Percentiles rank a stretch among this genome's conserved stretches.
These are phyloP conservation scores for Pleurozium schreberi DNA, from an alignment of 225 moss, liverwort and hornwort species.

Conservation along the genomic window DNA sequence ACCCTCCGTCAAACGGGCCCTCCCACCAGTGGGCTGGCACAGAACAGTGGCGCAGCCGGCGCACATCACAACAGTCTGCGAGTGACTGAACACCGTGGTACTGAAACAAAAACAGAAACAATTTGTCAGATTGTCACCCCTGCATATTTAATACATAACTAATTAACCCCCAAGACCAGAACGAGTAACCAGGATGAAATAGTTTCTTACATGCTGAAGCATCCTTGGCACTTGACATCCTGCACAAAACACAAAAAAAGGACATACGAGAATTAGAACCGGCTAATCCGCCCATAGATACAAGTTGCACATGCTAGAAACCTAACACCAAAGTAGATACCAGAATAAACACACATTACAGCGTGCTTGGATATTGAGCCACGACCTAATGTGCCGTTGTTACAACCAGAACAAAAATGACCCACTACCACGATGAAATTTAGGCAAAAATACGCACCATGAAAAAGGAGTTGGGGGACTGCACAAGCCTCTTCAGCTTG, in stretches of 20 bases:
- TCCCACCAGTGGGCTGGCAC: slow-evolving; percentile 76
- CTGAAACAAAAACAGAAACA: slow-evolving; percentile 3
- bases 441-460: background rate
- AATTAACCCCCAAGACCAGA: background rate
- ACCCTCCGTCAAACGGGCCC: slow-evolving; percentile 74
- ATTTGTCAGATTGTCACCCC: background rate
- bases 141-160: background rate
- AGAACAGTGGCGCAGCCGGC: slow-evolving; percentile 48
- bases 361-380: background rate
- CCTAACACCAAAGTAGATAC: too few relatives aligned
- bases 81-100: slow-evolving; percentile 89
- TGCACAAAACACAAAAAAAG: background rate
- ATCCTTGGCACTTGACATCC: slow-evolving; percentile 65
- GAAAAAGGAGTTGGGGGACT: slow-evolving; percentile 56
- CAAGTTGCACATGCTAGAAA: background rate
- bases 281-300: background rate
- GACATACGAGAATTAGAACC: background rate
- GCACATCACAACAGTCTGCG: slow-evolving; percentile 72
- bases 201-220: slow-evolving; percentile 49
- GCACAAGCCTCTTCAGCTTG: slow-evolving; percentile 58
- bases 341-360: background rate
- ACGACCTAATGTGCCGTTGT: background rate
- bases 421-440: background rate
- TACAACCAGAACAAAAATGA: background rate
- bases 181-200: background rate